Evolutionary conservation across 768 basidiomycete species (phyloP).

Genomic region (Kwoniella dendrophila): DNA sequence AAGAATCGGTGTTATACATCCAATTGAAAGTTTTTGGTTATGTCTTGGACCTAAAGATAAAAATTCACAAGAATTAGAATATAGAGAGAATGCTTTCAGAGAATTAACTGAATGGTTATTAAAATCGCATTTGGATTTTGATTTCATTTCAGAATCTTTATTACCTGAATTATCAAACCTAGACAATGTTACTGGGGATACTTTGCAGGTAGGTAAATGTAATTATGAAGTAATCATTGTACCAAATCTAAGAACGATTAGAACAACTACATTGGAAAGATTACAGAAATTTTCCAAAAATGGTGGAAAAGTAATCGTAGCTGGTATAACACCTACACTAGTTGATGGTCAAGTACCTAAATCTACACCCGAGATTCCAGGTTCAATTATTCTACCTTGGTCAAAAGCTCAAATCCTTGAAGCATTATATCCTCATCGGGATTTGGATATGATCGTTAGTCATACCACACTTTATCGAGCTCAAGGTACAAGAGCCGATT

Average conservation of each 20-base stretch:
- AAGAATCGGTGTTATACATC: constrained; percentile 45
- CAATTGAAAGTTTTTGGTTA: constrained; percentile 45
- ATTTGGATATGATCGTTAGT: constrained; percentile 30
- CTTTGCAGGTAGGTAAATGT: constrained; percentile 33
- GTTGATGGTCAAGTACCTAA: constrained; percentile 26
- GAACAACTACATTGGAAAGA: constrained; percentile 32
- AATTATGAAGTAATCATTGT: constrained; percentile 41
- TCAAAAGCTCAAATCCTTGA: constrained; percentile 27
- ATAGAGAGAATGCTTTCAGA: constrained; percentile 30
- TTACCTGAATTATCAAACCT: constrained; percentile 29
- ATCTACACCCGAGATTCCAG: not conserved
- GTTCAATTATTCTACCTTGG: constrained; percentile 17
- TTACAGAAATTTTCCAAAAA: constrained; percentile 27
- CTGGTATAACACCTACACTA: constrained; percentile 30
- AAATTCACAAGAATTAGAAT: constrained; percentile 29
- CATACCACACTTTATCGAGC: constrained; percentile 30
- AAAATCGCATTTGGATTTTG: constrained; percentile 38
- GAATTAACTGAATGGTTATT: constrained; percentile 45
- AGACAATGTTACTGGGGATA: constrained; percentile 19
- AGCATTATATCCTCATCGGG: constrained; percentile 25
- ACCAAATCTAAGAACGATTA: constrained; percentile 39
- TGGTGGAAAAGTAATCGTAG: constrained; percentile 41
- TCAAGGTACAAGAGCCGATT: constrained; percentile 28
- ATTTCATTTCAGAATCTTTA: constrained; percentile 45
- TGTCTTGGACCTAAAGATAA: constrained; percentile 37